Evolutionary conservation across 768 basidiomycete genomes (phyloP).

Genomic region (Termitomyces eurrhizus): DNA sequence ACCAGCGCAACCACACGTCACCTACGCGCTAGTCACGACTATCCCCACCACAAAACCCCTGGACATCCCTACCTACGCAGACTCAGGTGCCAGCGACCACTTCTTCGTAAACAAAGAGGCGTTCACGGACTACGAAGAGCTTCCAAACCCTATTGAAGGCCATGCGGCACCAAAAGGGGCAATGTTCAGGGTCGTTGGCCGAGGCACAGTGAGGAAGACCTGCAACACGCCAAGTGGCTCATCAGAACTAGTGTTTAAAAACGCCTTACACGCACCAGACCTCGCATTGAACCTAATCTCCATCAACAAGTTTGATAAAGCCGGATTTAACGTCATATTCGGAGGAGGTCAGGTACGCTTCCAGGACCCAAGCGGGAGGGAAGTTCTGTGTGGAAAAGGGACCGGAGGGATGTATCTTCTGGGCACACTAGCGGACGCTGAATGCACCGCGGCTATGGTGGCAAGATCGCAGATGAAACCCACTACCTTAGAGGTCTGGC

Average conservation of each 20-base stretch:
- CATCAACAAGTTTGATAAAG: too few relatives aligned
- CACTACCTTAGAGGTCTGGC: background rate
- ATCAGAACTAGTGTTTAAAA: too few relatives aligned
- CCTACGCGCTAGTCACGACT: background rate
- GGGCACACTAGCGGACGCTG: too few relatives aligned
- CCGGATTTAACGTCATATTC: too few relatives aligned
- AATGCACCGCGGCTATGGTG: background rate
- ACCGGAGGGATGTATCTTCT: too few relatives aligned
- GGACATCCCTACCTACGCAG: background rate
- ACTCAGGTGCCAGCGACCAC: background rate
- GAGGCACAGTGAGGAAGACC: background rate
- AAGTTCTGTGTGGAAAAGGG: too few relatives aligned
- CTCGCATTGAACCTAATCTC: too few relatives aligned
- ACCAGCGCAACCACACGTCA: background rate
- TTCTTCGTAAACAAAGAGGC: background rate
- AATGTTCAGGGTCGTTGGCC: background rate
- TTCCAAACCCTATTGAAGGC: background rate
- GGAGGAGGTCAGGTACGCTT: too few relatives aligned
- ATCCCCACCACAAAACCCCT: background rate
- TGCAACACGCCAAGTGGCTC: background rate
- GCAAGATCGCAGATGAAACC: background rate
- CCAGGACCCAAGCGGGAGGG: too few relatives aligned
- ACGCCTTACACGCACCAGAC: too few relatives aligned
- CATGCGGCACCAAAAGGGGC: background rate
- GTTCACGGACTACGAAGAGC: background rate